Base-by-base conservation (phyloP, 2,329 filamentous ascomycete species). In the Diaporthe sp. region DNA sequence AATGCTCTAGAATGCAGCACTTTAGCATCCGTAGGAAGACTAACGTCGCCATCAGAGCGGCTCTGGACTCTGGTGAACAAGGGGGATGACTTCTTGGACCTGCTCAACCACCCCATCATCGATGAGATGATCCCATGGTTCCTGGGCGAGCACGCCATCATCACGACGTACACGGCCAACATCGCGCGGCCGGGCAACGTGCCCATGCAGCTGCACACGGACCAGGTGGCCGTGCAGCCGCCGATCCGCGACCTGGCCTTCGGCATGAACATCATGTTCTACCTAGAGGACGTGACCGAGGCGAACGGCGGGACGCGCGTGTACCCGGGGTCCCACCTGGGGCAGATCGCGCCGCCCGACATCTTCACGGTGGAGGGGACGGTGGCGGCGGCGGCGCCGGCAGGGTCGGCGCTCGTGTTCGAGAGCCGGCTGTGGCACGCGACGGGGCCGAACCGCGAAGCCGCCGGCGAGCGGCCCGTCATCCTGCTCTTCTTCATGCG, bases 271-370 rank as follows among this genome's bases (percentile, higher is more conserved):
- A 77, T 79, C 60, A 77, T 79, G 69, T 80, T 68, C 61, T 80
- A 76, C 60, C 77, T 82, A 0, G 78, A 78, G 1, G 83, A 85
- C 57, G 80, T 78, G 12, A 82, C 80, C 5, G 82, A 84, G 55
- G 80, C 78, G 47, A 80, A 78, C 69, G 80, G 79, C 38, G 79
- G 67, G 35, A 81, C 80, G 6, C 76, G 82, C 76, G 79, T 81
- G 76, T 73, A 82, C 42, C 80, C 80, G 1, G 77, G 71, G 2
- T 78, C 76, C 9, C 79, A 81, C 73, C 70, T 71, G 15, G 78
- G 78, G 35, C 47, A 76, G 25, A 61, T 80, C 47, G 78, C 79
- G 5, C 79, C 77, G 12, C 30, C 74, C 71, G 76, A 80, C 54
- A 74, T 78, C 28, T 80, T 77, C 75, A 75, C 67, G 50, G 64